Base-by-base conservation (phyloP, 2,329 filamentous ascomycete species). In the Hypoxylon sp. region DNA sequence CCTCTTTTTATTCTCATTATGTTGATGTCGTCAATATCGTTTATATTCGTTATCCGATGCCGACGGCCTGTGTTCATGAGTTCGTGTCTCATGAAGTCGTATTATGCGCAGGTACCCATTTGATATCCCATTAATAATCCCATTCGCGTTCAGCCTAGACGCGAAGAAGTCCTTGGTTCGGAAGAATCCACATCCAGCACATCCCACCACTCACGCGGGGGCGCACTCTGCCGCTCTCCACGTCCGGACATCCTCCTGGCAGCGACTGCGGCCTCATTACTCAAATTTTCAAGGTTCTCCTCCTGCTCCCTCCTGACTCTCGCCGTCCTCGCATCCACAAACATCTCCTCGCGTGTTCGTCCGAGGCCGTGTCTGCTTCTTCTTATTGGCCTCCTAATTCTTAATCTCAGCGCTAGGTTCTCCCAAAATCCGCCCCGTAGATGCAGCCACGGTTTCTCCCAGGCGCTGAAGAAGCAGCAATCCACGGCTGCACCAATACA, bases 361-460 rank as follows among this genome's bases (percentile, higher is more conserved):
- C 86, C 86, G 0, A 76, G 76, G 68, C 62, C 65, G 56, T 63
- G 35, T 5, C 71, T 11, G 30, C 62, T 11, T 14, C 33, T 66
- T 13, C 70, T 58, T 1, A 57, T 61, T 3, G 69, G 72, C 6
- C 31, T 54, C 6, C 57, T 37, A 8, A 74, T 51, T 0, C 72
- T 66, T 49, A 80, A 50, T 56, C 73, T 61, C 60, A 71, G 60
- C 25, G 63, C 73, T 48, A 81, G 61, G 6, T 70, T 61, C 35
- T 72, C 74, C 76, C 78, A 79, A 64, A 81, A 79, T 2, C 77
- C 75, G 61, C 74, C 77, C 11, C 69, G 75, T 54, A 88, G 85
- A 63, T 89, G 84, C 49, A 82, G 81, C 92, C 92, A 95, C 0
- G 92, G 92, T 76, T 88, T 89, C 78, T 95, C 92, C 49, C 91